Evolutionary conservation across 2,329 filamentous ascomycete species (phyloP).

Genomic region (Achaetomium macrosporum): DNA sequence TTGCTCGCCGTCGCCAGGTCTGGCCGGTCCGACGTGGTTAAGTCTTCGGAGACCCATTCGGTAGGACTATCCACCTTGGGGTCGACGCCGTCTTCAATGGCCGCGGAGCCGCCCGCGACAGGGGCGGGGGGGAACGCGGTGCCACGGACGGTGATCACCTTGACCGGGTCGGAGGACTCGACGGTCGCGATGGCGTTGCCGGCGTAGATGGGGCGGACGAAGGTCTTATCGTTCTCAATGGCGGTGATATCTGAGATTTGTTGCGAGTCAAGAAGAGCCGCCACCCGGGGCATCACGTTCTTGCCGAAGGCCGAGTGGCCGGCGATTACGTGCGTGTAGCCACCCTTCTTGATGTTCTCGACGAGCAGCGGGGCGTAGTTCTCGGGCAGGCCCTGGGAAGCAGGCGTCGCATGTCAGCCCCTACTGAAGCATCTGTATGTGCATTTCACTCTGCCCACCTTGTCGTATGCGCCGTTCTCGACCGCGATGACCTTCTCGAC

Average conservation of each 20-base stretch:
- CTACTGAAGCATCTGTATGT: background rate
- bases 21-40: constrained; percentile 88
- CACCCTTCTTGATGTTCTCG: constrained; percentile 95
- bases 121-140: constrained; percentile 80
- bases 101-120: constrained; percentile 64
- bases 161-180: constrained; percentile 78
- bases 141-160: constrained; percentile 86
- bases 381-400: constrained; percentile 71
- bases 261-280: constrained; percentile 85
- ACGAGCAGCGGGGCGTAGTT: constrained; percentile 89
- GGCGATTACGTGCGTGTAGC: constrained; percentile 85
- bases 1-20: constrained; percentile 83
- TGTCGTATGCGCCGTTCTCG: constrained; percentile 87
- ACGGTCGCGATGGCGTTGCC: constrained; percentile 97
- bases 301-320: constrained; percentile 96
- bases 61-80: constrained; percentile 67
- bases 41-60: constrained; percentile 91
- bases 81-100: constrained; percentile 76
- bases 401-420: background rate
- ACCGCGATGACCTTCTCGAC: constrained; percentile 87
- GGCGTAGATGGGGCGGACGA: constrained; percentile 94
- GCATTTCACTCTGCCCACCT: constrained; percentile 51
- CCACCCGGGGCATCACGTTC: constrained; percentile 84
- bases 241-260: constrained; percentile 87
- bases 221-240: constrained; percentile 87